Percentiles rank a stretch among this genome's conserved stretches.
These are phyloP conservation scores for Lactifluus volemus DNA, from an alignment of 768 basidiomycete genomes.

Conservation along the genomic window DNA sequence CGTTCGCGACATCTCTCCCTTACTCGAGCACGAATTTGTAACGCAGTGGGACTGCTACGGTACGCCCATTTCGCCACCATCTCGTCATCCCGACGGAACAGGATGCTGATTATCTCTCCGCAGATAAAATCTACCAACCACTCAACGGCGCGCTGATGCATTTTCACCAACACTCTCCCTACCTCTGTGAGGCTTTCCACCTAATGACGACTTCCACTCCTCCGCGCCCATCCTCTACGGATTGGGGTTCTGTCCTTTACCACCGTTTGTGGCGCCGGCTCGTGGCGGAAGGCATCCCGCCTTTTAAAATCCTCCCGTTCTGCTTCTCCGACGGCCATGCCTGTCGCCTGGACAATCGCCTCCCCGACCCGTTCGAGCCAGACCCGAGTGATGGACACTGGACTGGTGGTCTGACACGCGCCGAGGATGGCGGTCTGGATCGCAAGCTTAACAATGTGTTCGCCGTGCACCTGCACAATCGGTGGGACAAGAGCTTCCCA, in stretches of 20 bases:
- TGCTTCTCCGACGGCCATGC: slow-evolving; percentile 91
- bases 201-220: slow-evolving; percentile 57
- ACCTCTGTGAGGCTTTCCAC: slow-evolving; percentile 95
- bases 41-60: slow-evolving; percentile 99
- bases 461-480: slow-evolving; percentile 89
- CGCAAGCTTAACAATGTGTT: slow-evolving; percentile 62
- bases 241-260: slow-evolving; percentile 93
- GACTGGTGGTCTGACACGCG: slow-evolving; percentile 55
- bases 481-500: slow-evolving; percentile 88
- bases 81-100: too few relatives aligned
- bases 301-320: slow-evolving; percentile 90
- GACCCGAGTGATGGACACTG: slow-evolving; percentile 45
- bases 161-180: slow-evolving; percentile 85
- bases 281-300: slow-evolving; percentile 57
- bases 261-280: slow-evolving; percentile 85
- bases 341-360: slow-evolving; percentile 85
- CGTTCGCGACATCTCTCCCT: slow-evolving; percentile 76
- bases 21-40: slow-evolving; percentile 92
- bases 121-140: slow-evolving; percentile 18
- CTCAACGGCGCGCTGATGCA: slow-evolving; percentile 93
- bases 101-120: not conserved
- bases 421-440: slow-evolving; percentile 57
- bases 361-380: slow-evolving; percentile 78
- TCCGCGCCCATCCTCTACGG: slow-evolving; percentile 72
- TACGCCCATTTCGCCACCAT: slow-evolving; percentile 28